Evolutionary conservation across 225 moss, liverwort and hornwort genomes (phyloP).

Genomic region (Physcomitrium patens): DNA sequence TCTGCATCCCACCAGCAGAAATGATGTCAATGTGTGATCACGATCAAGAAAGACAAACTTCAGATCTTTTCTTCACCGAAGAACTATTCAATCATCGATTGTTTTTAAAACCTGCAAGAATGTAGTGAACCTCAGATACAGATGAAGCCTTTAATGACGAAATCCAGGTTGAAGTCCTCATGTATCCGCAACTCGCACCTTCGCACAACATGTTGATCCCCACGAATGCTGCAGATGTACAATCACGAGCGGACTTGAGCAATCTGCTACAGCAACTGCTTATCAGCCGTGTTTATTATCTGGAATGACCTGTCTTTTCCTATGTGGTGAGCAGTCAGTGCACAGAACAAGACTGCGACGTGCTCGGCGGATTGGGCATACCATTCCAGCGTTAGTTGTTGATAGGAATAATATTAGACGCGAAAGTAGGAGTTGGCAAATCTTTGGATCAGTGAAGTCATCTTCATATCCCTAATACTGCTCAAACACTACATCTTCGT

Average conservation of each 20-base stretch:
- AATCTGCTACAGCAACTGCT: not conserved
- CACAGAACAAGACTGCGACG: not conserved
- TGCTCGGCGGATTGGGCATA: constrained; percentile 26
- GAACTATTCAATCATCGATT: not conserved
- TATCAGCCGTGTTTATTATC: not conserved
- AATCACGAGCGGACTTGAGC: constrained; percentile 14
- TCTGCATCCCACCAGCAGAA: not conserved
- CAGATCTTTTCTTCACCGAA: not conserved
- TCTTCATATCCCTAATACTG: constrained; percentile 91
- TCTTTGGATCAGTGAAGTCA: constrained; percentile 74
- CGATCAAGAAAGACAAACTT: not conserved
- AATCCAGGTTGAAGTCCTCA: not conserved
- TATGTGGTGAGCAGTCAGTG: not conserved
- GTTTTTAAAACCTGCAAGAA: not conserved
- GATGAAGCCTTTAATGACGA: too few relatives aligned
- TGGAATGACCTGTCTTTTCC: constrained; percentile 2
- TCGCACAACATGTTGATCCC: constrained; percentile 91
- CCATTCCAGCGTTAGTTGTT: constrained; percentile 95
- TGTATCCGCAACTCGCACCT: constrained; percentile 82
- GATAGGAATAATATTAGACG: constrained; percentile 64
- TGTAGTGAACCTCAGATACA: constrained; percentile 1
- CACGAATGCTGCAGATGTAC: constrained; percentile 61
- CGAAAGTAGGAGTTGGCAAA: constrained; percentile 87
- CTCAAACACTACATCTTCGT: constrained; percentile 84
- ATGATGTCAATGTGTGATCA: not conserved